Base-by-base conservation (phyloP, 208 protist species). In the Trypanosoma rangeli region DNA sequence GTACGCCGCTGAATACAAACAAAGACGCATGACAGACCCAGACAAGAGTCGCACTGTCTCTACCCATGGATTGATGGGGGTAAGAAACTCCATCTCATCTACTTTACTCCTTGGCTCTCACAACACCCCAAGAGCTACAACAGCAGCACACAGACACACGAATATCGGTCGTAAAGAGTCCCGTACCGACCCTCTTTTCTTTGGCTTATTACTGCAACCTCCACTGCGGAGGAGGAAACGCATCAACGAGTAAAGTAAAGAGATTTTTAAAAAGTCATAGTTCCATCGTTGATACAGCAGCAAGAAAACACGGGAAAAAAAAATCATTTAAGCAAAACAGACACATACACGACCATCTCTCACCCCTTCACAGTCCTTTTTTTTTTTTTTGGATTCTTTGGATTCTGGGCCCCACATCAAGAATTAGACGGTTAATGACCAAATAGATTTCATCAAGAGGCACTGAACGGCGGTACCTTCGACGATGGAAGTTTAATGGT, bases 21-120 rank as follows among this genome's bases (percentile, higher is more conserved):
- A 87, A 13, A 91, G 75, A 31, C 90, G 87, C 31, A 93, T 70
- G 18, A 92, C 49, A 5, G 84, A 84, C n/a, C 89, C 89, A 56
- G 77, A 86, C 15, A 53, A 35, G 20, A 94, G 73, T 13, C 89
- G 86, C 3, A 76, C 48, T 1, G 83, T 85, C 53, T 94, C 89
- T 3, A 90, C 28, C 57, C 67, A 76, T 49, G 66, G 56, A 49
- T 85, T 74, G 55, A 90, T 92, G 46, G 56, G 53, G 0, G 83
- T 84, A 8, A 94, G 67, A 67, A 76, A 59, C 56, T 76, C 67
- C 70, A 77, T 76, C 2, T 59, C 55, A 62, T 74, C 26, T 68
- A 56, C 20, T 10, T 63, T 29, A 9, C 5, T 5, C 35, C 37
- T 35, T 63, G 13, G 10, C 37, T 49, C 22, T 63, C 16, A 33